Conservation (phyloP, 106 monocot species). For the Narthecium ossifragum region DNA sequence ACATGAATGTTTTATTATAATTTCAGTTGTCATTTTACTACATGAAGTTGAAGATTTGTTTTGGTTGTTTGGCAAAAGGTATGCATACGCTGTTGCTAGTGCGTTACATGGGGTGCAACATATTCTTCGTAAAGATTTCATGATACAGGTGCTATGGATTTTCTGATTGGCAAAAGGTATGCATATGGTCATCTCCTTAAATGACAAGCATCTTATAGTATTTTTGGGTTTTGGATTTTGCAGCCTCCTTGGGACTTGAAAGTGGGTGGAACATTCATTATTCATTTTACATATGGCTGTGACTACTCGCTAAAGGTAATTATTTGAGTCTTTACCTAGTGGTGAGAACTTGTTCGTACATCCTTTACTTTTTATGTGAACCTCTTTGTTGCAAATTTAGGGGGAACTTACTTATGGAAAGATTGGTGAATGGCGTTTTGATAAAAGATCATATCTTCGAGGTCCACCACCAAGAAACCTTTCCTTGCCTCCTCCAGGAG, state of each 20-base stretch:
- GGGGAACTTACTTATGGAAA: constrained; percentile 93
- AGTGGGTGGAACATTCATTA: constrained; percentile 40
- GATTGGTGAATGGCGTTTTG: constrained; percentile 96
- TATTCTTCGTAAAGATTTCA: constrained; percentile 89
- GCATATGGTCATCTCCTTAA: too few relatives aligned
- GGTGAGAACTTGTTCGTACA: neutral
- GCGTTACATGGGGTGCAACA: constrained; percentile 92
- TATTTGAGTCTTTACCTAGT: neutral
- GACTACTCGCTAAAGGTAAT: constrained; percentile 55
- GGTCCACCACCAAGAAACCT: constrained; percentile 82
- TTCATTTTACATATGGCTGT: constrained; percentile 64
- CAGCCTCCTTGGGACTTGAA: constrained; percentile 74
- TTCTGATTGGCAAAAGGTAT: too few relatives aligned
- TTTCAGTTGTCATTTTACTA: neutral
- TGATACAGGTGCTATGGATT: constrained; percentile 90
- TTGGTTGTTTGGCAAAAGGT: constrained; percentile 32
- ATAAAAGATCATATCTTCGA: constrained; percentile 85
- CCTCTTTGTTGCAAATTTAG: constrained; percentile 22
- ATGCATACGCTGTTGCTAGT: constrained; percentile 88
- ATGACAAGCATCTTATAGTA: too few relatives aligned
- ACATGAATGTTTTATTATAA: neutral
- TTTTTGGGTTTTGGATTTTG: constrained; percentile 6
- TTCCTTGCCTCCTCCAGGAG: constrained; percentile 84
- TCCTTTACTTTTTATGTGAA: neutral
- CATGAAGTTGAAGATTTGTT: neutral